Base-by-base conservation (phyloP, 2,329 filamentous ascomycete species). In the Stemphylium beticola region DNA sequence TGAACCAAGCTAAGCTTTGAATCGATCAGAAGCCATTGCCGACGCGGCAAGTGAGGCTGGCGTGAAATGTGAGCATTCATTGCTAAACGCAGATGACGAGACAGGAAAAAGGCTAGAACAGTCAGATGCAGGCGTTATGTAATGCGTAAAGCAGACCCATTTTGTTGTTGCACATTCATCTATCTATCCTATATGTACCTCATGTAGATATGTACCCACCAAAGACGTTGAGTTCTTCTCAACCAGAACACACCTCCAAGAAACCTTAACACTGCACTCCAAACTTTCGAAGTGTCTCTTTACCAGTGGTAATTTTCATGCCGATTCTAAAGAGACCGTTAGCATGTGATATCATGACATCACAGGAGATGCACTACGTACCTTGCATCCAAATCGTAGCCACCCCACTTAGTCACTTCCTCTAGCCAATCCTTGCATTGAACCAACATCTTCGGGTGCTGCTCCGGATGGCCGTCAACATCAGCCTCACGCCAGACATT, bases 351-450 rank as follows among this genome's bases (percentile, higher is more conserved):
- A 17, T n/a, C 14, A 40, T 9, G 14, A 32, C 40, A 2, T 17
- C 32, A 37, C 18, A 29, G 14, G 45, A 36, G 24, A 1, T 7
- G 3, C 15, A 15, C 10, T 15, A 69, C 75, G 53, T 64, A 78
- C 62, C 90, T 82, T 15, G 87, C 86, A 75, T 96, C 91, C 45
- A 95, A 79, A 55, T 90, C 82, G 70, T 87, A 95, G 15, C 77
- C 71, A 66, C 91, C 89, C 89, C 89, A 93, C 43, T 77, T 83
- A 46, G 86, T 84, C 26, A 87, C 86, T 67, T 87, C 87, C 24
- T 88, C 83, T 17, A 95, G 76, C 76, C 86, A 86, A 43, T 80
- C 77, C 60, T 85, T 82, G 68, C 88, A 90, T 66, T 88, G 84
- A 15, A 83, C 74, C 22, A 87, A 70, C 73, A 84, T 84, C 41